A percentile compares a stretch with the other conserved stretches of the same genome.
Conservation (phyloP, 805 yeast genomes). For the Suhomyces prunicola region DNA sequence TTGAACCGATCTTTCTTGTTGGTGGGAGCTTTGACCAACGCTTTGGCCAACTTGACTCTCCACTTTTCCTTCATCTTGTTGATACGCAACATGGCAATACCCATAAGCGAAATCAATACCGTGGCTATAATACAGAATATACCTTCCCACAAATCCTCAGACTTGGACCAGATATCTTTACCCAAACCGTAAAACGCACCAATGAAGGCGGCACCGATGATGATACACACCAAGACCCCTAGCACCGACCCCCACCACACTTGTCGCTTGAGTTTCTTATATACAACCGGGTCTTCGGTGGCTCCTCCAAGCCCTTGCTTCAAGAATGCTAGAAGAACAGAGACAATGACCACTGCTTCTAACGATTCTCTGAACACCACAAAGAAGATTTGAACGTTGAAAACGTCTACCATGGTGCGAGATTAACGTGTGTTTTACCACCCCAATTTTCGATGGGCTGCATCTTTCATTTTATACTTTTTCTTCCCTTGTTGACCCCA, state of each 20-base stretch:
- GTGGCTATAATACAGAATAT: slow-evolving; percentile 88
- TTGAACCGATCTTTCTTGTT: slow-evolving; percentile 45
- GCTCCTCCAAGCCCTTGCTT: slow-evolving; percentile 77
- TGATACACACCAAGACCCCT: slow-evolving; percentile 78
- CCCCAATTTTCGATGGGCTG: neutral
- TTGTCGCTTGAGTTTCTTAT: slow-evolving; percentile 65
- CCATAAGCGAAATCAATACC: slow-evolving; percentile 86
- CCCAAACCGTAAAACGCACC: slow-evolving; percentile 85
- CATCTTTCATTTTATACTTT: neutral
- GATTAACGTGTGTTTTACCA: neutral
- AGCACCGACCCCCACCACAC: slow-evolving; percentile 79
- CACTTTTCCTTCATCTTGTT: slow-evolving; percentile 96
- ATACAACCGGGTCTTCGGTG: slow-evolving; percentile 46
- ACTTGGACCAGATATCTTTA: slow-evolving; percentile 76
- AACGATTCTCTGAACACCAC: slow-evolving; percentile 90
- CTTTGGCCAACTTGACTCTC: slow-evolving; percentile 90
- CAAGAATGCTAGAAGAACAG: slow-evolving; percentile 86
- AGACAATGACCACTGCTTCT: slow-evolving; percentile 89
- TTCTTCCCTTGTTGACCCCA: neutral
- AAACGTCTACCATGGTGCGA: slow-evolving; percentile 48
- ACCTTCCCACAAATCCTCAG: slow-evolving; percentile 98
- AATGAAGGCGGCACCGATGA: slow-evolving; percentile 88
- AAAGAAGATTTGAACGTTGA: slow-evolving; percentile 76
- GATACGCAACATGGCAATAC: slow-evolving; percentile 92
- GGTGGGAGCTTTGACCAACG: slow-evolving; percentile 61